Evolutionary conservation across 2,329 filamentous ascomycete species (phyloP).

Genomic region (Arthrobotrys megalospora): DNA sequence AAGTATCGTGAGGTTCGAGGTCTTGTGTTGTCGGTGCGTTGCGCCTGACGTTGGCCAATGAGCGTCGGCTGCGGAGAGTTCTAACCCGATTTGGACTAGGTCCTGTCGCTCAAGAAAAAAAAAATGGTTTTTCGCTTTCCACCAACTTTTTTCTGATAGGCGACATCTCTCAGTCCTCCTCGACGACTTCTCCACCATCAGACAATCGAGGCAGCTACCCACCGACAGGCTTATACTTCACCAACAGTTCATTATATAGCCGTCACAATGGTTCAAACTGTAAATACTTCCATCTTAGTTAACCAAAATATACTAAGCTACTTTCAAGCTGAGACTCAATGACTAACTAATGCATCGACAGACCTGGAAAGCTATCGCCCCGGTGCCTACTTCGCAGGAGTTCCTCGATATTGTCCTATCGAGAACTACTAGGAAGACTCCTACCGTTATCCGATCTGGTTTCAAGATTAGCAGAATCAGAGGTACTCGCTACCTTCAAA

Average conservation of each 20-base stretch:
- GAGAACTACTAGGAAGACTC: constrained; percentile 90
- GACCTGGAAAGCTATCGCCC: constrained; percentile 83
- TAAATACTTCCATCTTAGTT: constrained; percentile 23
- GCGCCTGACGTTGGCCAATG: constrained; percentile 46
- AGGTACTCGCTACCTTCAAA: constrained; percentile 65
- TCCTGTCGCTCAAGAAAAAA: constrained; percentile 49
- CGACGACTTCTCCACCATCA: constrained; percentile 33
- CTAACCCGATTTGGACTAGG: constrained; percentile 44
- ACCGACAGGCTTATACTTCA: constrained; percentile 9
- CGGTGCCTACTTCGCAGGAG: constrained; percentile 92
- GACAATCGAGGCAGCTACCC: constrained; percentile 15
- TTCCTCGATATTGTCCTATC: constrained; percentile 98
- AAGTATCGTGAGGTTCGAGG: constrained; percentile 4
- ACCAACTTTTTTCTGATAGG: constrained; percentile 50
- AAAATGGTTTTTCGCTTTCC: constrained; percentile 52
- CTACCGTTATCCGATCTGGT: constrained; percentile 93
- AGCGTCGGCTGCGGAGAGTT: constrained; percentile 7
- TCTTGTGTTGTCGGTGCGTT: constrained; percentile 32
- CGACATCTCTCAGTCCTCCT: constrained; percentile 32
- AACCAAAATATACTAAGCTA: constrained; percentile 10
- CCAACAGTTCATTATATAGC: constrained; percentile 20
- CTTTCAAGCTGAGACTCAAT: constrained; percentile 2
- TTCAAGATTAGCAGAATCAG: constrained; percentile 97
- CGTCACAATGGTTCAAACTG: constrained; percentile 59
- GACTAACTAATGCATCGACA: constrained; percentile 42